phyloP scores from a whole-genome alignment of 164 flowering plant species.

The Berberis thunbergii region DNA sequence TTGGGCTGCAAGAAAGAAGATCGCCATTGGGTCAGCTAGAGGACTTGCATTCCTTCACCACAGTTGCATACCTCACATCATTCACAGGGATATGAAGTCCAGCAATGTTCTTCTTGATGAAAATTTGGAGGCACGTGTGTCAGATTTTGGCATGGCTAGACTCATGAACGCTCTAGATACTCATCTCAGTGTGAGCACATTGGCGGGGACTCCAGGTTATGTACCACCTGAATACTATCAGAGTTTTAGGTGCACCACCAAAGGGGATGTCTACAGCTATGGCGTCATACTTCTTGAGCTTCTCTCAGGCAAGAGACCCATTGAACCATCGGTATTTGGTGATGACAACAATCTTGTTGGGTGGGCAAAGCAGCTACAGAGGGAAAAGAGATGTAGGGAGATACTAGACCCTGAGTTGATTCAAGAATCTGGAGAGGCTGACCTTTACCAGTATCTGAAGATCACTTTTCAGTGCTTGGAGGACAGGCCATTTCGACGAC shows the following conservation, averaged over 20 bases:
- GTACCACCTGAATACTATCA: no score
- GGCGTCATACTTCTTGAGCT: constrained; percentile 76
- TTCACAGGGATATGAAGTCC: constrained; percentile 5
- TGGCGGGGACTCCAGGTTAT: no score
- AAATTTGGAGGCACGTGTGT: no score
- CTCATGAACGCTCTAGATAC: no score
- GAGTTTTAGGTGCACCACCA: constrained; percentile 67
- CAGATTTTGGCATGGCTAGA: no score
- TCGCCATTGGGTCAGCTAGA: constrained; percentile 81
- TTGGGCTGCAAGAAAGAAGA: constrained; percentile 72
- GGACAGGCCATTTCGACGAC: constrained; percentile 66
- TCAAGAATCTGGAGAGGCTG: constrained; percentile 35
- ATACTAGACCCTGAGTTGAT: constrained; percentile 56
- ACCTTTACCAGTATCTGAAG: constrained; percentile 57
- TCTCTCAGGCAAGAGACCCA: constrained; percentile 75
- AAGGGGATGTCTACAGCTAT: constrained; percentile 81
- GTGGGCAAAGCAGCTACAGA: constrained; percentile 76
- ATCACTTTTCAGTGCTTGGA: constrained; percentile 77
- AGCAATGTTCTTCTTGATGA: no score
- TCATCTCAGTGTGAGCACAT: no score
- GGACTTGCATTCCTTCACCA: constrained; percentile 96
- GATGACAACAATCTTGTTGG: constrained; percentile 90
- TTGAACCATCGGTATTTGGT: constrained; percentile 59
- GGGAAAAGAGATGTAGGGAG: constrained; percentile 43
- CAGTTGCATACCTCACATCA: constrained; percentile 88